Evolutionary conservation across 2,329 filamentous ascomycete genomes (phyloP).

Genomic region (Emergomyces orientalis): DNA sequence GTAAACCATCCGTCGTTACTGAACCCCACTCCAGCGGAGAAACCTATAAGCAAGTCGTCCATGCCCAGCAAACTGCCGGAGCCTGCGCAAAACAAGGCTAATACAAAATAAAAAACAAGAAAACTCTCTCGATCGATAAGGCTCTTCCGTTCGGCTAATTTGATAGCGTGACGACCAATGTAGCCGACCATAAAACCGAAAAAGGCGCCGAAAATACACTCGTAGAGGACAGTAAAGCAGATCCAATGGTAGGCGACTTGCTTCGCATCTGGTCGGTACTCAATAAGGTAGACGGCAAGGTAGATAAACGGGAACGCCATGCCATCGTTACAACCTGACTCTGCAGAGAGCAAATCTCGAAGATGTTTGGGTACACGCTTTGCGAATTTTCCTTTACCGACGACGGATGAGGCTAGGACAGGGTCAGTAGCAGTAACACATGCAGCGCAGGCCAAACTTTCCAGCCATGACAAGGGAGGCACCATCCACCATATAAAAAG

Average conservation of each 20-base stretch:
- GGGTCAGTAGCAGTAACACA: conserved; percentile 97
- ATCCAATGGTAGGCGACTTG: conserved; percentile 78
- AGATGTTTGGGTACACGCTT: conserved; percentile 96
- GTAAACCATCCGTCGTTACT: conserved; percentile 99
- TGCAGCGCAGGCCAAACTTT: conserved; percentile 76
- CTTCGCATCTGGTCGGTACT: conserved; percentile 59
- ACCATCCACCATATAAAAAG: conserved; percentile 92
- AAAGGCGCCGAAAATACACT: conserved; percentile 85
- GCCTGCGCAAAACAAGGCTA: conserved; percentile 90
- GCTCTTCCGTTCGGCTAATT: conserved; percentile 70
- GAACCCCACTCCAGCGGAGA: conserved; percentile 94
- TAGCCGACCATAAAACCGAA: conserved; percentile 86
- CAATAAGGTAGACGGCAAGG: conserved; percentile 78
- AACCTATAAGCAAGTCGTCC: conserved; percentile 89
- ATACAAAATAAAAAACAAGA: conserved; percentile 94
- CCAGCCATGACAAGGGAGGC: conserved; percentile 70
- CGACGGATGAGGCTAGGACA: conserved; percentile 91
- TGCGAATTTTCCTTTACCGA: conserved; percentile 97
- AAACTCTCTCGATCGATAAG: conserved; percentile 95
- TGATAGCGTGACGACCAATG: conserved; percentile 80
- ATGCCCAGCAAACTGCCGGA: conserved; percentile 84
- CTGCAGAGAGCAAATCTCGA: conserved; percentile 85
- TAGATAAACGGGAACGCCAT: conserved; percentile 99
- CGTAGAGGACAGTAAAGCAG: conserved; percentile 82
- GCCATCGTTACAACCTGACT: conserved; percentile 97